A percentile compares a stretch with the other conserved stretches of the same genome.
These are phyloP conservation scores for Quercus gilva DNA, from an alignment of 306 rosid genomes.

Conservation along the genomic window DNA sequence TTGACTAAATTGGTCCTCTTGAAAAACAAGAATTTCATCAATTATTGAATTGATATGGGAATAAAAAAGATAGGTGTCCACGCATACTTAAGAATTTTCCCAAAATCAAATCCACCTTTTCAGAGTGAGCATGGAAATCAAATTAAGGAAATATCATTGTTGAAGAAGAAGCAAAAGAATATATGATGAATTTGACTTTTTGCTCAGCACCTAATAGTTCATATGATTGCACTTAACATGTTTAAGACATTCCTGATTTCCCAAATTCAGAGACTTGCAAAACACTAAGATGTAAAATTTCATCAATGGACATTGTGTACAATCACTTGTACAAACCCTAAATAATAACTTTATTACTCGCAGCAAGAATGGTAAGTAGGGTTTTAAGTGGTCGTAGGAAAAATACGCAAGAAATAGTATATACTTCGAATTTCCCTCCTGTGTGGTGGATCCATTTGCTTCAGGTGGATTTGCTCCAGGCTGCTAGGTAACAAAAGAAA, in stretches of 20 bases:
- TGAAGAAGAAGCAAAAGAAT: not conserved
- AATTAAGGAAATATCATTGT: not conserved
- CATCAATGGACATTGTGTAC: not conserved
- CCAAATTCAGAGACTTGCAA: not conserved
- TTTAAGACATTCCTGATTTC: constrained; percentile 3
- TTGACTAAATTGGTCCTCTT: not conserved
- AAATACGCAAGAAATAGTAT: constrained; percentile 2
- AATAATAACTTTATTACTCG: constrained; percentile 3
- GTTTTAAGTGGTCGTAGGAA: not conserved
- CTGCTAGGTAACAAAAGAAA: constrained; percentile 46
- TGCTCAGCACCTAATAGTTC: constrained; percentile 5
- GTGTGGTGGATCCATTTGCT: constrained; percentile 57
- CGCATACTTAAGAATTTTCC: not conserved
- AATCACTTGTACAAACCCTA: constrained; percentile 3
- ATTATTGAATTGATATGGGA: not conserved
- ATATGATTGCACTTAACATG: not conserved
- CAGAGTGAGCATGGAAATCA: not conserved
- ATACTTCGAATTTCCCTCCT: constrained; percentile 88
- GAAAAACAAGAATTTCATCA: not conserved
- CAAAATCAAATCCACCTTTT: not conserved
- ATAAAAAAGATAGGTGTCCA: not conserved
- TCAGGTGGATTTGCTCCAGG: constrained; percentile 64
- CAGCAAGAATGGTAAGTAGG: not conserved
- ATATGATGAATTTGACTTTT: not conserved
- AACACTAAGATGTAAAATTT: constrained; percentile 7